Conservation (phyloP, 768 basidiomycete genomes). For the Brasilioporus rufonigricans region DNA sequence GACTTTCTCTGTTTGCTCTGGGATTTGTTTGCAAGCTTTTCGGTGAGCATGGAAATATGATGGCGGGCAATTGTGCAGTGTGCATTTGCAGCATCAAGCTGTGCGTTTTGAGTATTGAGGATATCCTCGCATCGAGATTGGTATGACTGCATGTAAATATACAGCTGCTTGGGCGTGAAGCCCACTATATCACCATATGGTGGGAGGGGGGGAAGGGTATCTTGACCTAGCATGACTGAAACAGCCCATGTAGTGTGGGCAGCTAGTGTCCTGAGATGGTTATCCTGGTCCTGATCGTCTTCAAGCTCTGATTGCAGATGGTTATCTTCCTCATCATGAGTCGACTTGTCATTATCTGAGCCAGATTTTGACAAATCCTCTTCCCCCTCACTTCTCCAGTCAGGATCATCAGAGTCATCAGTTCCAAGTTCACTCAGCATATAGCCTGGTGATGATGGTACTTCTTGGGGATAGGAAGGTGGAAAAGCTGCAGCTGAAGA, state of each 20-base stretch:
- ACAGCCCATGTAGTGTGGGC: background rate
- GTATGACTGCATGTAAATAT: background rate
- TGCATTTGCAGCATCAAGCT: background rate
- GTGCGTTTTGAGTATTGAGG: background rate
- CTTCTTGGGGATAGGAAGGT: background rate
- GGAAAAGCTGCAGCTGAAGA: background rate
- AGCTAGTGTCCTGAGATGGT: background rate
- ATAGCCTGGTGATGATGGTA: background rate
- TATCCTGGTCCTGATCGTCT: too few relatives aligned
- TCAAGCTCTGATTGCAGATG: too few relatives aligned
- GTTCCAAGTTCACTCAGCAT: background rate
- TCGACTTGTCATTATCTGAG: too few relatives aligned
- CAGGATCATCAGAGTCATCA: background rate
- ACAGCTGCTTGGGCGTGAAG: background rate
- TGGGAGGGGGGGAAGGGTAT: background rate
- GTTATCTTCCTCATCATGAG: too few relatives aligned
- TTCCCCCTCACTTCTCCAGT: background rate
- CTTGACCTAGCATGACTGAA: background rate
- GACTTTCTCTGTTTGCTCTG: background rate
- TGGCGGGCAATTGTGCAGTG: background rate
- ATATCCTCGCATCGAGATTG: background rate
- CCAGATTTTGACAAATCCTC: too few relatives aligned
- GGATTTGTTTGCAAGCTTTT: background rate
- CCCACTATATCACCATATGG: background rate
- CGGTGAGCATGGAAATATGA: background rate